Percentiles rank a stretch among this genome's conserved stretches.
phyloP scores from a whole-genome alignment of 1,284 basidiomycete species.

The Athelia sp. region DNA sequence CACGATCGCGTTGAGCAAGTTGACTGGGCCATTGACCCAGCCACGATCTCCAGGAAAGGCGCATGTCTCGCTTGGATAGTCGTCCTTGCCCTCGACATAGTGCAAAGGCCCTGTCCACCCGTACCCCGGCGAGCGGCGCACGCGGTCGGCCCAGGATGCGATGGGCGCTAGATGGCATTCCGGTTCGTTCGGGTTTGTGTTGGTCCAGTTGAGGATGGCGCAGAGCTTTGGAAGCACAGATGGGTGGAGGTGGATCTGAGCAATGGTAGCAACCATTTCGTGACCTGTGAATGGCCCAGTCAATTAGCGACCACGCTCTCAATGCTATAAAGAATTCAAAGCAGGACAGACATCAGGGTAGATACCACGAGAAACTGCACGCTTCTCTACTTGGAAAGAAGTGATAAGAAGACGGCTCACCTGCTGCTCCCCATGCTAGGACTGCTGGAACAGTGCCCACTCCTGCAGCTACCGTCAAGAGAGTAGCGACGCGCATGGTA shows the following conservation, averaged over 20 bases:
- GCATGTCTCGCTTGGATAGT: constrained; percentile 75
- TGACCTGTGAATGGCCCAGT: constrained; percentile 51
- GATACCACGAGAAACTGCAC: too few relatives aligned
- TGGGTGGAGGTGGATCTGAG: constrained; percentile 85
- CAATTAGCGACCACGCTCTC: too few relatives aligned
- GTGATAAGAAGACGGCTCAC: constrained; percentile 17
- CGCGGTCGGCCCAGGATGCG: constrained; percentile 83
- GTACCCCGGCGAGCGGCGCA: constrained; percentile 50
- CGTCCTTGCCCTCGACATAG: constrained; percentile 70
- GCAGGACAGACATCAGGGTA: too few relatives aligned
- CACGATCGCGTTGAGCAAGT: constrained; percentile 71
- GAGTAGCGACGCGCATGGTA: neutral
- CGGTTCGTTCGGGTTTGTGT: constrained; percentile 30
- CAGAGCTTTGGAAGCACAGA: constrained; percentile 68
- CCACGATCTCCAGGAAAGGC: constrained; percentile 73
- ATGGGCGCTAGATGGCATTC: constrained; percentile 75
- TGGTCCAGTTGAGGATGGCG: constrained; percentile 54
- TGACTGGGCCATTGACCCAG: constrained; percentile 68
- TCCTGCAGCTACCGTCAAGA: neutral
- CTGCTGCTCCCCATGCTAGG: constrained; percentile 39
- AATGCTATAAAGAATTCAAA: too few relatives aligned
- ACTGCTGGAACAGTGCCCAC: constrained; percentile 3
- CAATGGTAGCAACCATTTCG: constrained; percentile 89
- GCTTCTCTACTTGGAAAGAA: too few relatives aligned
- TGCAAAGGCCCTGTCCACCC: constrained; percentile 69